Evolutionary conservation across 1,284 basidiomycete species (phyloP), one percentile per base, ranked within the genome.

Genomic region (Phylloporus sp.): DNA sequence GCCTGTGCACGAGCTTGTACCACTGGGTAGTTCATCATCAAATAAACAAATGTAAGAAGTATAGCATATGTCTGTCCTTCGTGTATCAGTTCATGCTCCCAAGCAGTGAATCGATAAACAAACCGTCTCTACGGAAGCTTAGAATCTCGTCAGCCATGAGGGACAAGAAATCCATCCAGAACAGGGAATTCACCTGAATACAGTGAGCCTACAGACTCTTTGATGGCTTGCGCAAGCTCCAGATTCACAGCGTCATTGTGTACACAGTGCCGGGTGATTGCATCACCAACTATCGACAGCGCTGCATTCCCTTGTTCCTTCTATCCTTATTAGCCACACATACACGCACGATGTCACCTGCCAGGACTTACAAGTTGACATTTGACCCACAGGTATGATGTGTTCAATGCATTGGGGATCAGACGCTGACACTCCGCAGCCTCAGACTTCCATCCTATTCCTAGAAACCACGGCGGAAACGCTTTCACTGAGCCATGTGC

Each of bases 11-110:
- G 72, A 26, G 49, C 47, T 54, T 77, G 77, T 2, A 73, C 69
- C 6, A 78, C 72, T 17, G 79, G 76, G 32, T 79, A 67, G 26
- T 76, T 65, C 51, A 74, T 72, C 78, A 81, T 79, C 4, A 73
- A 69, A 24, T 79, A 72, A 12, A 77, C 54, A 56, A 78, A 80
- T 10, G 68, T 58, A 12, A 63, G 4, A 13, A 73, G 69, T 13
- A 42, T 59, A 4, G 60, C 37, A 8, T 47, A 49, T 17, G 60
- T 73, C 71, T 73, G 31, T 42, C 26, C 6, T 7, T 65, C n/a
- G n/a, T 13, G 42, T 70, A 37, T 40, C 59, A 56, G 6, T 5
- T 52, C 31, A 73, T 68, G 42, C 42, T 46, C n/a, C n/a, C 22
- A 4, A n/a, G 24, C 42, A 37, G 34, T 37, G 15, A 46, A 24